A percentile compares a stretch with the other conserved stretches of the same genome.
Evolutionary conservation across 2,329 filamentous ascomycete species (phyloP).

Genomic region (Diatrype stigma): DNA sequence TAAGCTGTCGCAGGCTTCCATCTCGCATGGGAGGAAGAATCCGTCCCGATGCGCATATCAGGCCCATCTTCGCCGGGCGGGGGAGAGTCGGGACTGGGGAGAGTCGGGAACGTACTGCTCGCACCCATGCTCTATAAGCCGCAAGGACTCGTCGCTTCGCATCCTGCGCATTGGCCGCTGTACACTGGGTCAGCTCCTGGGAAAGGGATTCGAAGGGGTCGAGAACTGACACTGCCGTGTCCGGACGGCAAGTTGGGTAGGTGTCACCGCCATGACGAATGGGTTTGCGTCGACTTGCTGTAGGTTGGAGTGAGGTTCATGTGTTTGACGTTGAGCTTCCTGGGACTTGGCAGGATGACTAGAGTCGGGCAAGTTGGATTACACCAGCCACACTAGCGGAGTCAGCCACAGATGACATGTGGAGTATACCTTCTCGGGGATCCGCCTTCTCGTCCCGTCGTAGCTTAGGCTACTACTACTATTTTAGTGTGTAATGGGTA

Average conservation of each 20-base stretch:
- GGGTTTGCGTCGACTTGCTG: constrained; percentile 20
- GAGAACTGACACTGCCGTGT: constrained; percentile 68
- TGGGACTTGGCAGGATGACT: constrained; percentile 13
- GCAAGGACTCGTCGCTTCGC: constrained; percentile 81
- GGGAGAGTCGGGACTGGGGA: not conserved
- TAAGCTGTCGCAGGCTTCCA: not conserved
- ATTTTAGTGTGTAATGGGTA: too few species aligned
- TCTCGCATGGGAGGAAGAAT: too few species aligned
- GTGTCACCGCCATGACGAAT: constrained; percentile 77
- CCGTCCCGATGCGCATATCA: too few species aligned
- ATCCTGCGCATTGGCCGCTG: constrained; percentile 86
- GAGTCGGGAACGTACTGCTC: constrained; percentile 67
- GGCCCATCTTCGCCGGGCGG: too few species aligned
- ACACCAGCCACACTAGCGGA: not conserved
- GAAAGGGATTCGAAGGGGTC: constrained; percentile 1
- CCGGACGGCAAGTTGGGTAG: constrained; percentile 83
- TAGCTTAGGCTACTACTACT: too few species aligned
- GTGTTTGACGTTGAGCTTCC: constrained; percentile 25
- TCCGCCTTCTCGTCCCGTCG: too few species aligned
- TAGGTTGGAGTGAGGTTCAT: constrained; percentile 24
- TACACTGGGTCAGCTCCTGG: constrained; percentile 10
- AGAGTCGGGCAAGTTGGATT: not conserved
- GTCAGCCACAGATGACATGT: not conserved
- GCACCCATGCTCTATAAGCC: constrained; percentile 93
- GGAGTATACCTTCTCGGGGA: too few species aligned